Evolutionary conservation across 1,284 basidiomycete genomes (phyloP), one percentile per base, ranked within the genome.

Genomic region (Sanghuangporus sanghuang): DNA sequence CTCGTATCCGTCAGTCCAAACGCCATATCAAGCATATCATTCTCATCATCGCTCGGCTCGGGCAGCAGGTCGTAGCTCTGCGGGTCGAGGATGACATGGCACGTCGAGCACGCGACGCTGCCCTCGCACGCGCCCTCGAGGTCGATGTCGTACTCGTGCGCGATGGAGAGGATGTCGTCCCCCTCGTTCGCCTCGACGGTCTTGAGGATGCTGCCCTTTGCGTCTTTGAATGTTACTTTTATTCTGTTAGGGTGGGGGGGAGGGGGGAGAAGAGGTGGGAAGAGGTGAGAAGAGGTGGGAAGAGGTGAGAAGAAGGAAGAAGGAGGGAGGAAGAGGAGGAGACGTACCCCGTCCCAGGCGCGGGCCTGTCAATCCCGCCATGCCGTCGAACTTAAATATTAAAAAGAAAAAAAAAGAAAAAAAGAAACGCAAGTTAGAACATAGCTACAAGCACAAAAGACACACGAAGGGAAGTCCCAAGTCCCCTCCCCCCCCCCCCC

Each of bases 51-150:
- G 64, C 92, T 91, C 1, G 96, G 95, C 72, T 98, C 96, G 1
- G 92, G 89, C 2, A 98, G 80, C 56, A 84, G 72, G 74, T 98
- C 93, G 73, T 94, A 98, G 65, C 88, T 81, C 69, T 94, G 87
- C 9, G 86, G 86, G 56, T 89, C 83, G 52, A 98, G 82, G 63
- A 98, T 94, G 64, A 98, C 88, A 74, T 99, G 96, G 74, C 97
- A 99, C 44, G 97, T 99, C 35, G 96, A 98, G 75, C 96, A 99
- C 21, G 96, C 97, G 61, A 98, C 86, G 0, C 94, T 97, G 55
- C 94, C 92, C 81, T 98, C 96, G 75, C 97, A 99, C 35, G 95
- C 95, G 67, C 95, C 96, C 82, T 99, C 96, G n/a, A 99, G 81
- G 73, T 99, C 96, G 63, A 99, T 87, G 71, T 98, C 96, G 73